These are phyloP conservation scores for Raphidocelis subcapitata DNA, from an alignment of 139 green algal genomes.

Conservation along the genomic window DNA sequence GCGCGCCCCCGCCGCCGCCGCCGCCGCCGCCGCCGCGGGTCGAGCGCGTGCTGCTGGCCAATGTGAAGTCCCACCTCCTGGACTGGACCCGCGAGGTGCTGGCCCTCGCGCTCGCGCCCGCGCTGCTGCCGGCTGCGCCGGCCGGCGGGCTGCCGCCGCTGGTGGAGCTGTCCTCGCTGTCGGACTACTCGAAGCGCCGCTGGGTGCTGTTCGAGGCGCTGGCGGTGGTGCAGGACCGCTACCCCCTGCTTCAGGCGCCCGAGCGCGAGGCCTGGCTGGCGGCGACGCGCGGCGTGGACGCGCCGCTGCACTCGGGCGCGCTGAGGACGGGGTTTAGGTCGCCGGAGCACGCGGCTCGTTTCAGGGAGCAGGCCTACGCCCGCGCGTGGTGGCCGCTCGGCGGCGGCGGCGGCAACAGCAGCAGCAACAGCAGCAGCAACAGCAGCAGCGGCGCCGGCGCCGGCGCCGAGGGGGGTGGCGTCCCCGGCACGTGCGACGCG, in stretches of 20 bases:
- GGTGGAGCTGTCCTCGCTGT: background rate
- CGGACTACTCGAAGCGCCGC: background rate
- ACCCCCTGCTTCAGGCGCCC: background rate
- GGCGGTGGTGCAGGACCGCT: constrained; percentile 63
- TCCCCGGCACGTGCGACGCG: background rate
- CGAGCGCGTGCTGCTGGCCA: constrained; percentile 42
- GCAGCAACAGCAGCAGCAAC: background rate
- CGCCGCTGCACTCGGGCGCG: background rate
- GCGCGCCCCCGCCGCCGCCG: background rate
- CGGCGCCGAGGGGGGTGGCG: background rate
- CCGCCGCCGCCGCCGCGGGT: constrained; percentile 15
- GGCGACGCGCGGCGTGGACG: background rate
- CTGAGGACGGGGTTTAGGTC: constrained; percentile 16
- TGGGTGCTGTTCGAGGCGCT: constrained; percentile 78
- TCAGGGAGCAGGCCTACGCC: constrained; percentile 23
- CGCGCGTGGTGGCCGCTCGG: background rate
- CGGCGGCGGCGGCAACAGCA: background rate
- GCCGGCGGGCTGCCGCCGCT: background rate
- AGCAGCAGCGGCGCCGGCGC: background rate
- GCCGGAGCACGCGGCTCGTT: constrained; percentile 1
- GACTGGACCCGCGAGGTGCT: constrained; percentile 69
- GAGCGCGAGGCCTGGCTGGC: background rate
- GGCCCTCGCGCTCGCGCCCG: constrained; percentile 36
- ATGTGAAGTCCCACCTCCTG: constrained; percentile 38
- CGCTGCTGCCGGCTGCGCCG: background rate